Evolutionary conservation across 1,139 yeast genomes (phyloP).

Genomic region (Suhomyces kunorum): DNA sequence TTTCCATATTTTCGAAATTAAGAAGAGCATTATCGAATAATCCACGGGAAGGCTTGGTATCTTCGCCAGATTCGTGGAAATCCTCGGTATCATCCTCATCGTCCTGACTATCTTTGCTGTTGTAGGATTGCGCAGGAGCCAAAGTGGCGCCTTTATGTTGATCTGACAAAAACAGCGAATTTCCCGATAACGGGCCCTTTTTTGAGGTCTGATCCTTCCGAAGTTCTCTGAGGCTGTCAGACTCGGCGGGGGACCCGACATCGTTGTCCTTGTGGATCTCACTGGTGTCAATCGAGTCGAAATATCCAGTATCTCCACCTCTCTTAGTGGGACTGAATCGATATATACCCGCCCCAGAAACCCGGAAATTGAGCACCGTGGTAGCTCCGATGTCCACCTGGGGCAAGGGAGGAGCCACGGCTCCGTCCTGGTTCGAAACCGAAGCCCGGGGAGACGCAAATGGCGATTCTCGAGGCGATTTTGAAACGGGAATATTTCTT

Average conservation of each 20-base stretch:
- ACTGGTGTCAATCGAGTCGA: neutral
- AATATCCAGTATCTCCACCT: neutral
- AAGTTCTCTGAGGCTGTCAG: neutral
- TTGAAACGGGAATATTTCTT: conserved; percentile 40
- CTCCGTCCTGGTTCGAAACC: conserved; percentile 31
- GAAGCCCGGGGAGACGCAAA: conserved; percentile 53
- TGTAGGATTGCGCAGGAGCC: conserved; percentile 17
- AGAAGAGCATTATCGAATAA: conserved; percentile 34
- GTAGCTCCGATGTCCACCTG: conserved; percentile 21
- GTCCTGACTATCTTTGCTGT: conserved; percentile 16
- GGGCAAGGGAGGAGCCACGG: conserved; percentile 1
- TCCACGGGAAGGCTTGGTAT: conserved; percentile 6
- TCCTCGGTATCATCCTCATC: conserved; percentile 8
- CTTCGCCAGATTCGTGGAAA: conserved; percentile 5
- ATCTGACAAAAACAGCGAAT: neutral
- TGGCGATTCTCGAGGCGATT: conserved; percentile 46
- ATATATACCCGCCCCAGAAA: neutral
- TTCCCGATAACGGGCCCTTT: neutral
- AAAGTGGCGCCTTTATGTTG: conserved; percentile 7
- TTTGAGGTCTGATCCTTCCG: neutral
- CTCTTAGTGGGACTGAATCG: conserved; percentile 7
- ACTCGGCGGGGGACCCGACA: neutral
- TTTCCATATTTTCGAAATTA: conserved; percentile 39
- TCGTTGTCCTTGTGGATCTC: neutral
- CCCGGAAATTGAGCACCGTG: conserved; percentile 26